Percentiles rank a stretch among this genome's conserved stretches.
Evolutionary conservation across 306 rosid species (phyloP).

Genomic region (Cicer pinnatifidum): DNA sequence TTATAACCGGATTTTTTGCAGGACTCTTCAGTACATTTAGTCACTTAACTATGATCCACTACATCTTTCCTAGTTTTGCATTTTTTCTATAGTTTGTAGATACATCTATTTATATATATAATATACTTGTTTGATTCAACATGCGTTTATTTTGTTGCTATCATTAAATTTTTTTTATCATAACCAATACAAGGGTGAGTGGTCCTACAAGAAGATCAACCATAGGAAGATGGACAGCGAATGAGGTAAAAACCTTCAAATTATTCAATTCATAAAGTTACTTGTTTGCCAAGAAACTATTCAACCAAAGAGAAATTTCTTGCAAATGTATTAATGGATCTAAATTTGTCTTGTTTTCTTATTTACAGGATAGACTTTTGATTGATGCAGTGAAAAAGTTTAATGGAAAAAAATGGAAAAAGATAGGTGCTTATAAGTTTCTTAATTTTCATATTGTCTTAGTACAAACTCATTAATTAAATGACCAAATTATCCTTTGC

Average conservation of each 20-base stretch:
- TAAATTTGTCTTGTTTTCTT: background rate
- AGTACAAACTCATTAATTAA: background rate
- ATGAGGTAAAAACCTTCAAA: conserved; percentile 46
- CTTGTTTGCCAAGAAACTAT: background rate
- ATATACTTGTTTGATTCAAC: background rate
- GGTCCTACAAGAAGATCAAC: conserved; percentile 55
- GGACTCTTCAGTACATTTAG: background rate
- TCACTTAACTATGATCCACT: background rate
- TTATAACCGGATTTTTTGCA: no score
- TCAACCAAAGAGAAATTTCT: background rate
- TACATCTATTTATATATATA: background rate
- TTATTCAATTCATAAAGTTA: conserved; percentile 2
- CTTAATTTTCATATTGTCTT: background rate
- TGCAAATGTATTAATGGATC: background rate
- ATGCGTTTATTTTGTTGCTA: background rate
- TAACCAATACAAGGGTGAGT: conserved; percentile 40
- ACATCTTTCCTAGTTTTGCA: background rate
- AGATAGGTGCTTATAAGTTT: conserved; percentile 42
- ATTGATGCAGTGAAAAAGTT: conserved; percentile 42
- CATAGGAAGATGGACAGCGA: conserved; percentile 58
- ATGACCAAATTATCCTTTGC: conserved; percentile 16
- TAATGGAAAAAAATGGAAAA: conserved; percentile 54
- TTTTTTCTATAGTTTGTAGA: background rate
- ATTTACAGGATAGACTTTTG: conserved; percentile 47
- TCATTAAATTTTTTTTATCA: background rate